Conservation (phyloP, 2,329 filamentous ascomycete genomes). For the Colletotrichum phormii region DNA sequence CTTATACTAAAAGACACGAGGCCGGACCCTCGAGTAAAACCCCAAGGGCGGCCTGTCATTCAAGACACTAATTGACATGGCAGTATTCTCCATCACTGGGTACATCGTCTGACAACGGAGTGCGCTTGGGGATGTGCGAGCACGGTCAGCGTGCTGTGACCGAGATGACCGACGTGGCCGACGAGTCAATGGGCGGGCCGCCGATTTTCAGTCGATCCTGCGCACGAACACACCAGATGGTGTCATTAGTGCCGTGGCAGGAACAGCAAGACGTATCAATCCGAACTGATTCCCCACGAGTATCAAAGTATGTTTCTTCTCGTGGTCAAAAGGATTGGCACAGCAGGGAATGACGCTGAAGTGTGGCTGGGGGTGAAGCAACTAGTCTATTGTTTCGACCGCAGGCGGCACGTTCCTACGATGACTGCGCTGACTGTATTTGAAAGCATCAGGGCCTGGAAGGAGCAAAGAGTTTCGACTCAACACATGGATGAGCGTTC, state of each 20-base stretch:
- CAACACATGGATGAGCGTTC: background rate
- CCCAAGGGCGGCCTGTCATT: constrained; percentile 15
- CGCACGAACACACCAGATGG: constrained; percentile 11
- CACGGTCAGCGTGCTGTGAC: constrained; percentile 26
- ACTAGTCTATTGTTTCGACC: background rate
- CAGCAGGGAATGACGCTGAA: background rate
- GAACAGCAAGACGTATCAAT: constrained; percentile 4
- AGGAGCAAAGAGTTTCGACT: constrained; percentile 9
- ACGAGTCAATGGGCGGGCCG: constrained; percentile 24
- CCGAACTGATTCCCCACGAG: constrained; percentile 3
- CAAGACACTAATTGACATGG: constrained; percentile 20
- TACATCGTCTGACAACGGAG: constrained; percentile 24
- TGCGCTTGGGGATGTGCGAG: constrained; percentile 36
- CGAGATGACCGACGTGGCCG: constrained; percentile 33
- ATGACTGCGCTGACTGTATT: background rate
- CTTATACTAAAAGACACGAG: background rate
- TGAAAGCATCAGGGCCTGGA: background rate
- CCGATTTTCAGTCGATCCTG: constrained; percentile 32
- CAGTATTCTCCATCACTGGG: background rate
- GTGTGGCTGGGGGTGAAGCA: background rate
- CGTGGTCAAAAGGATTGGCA: background rate
- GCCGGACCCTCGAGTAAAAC: background rate
- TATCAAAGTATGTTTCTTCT: background rate
- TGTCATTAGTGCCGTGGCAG: constrained; percentile 24
- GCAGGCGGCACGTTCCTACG: background rate